Base-by-base conservation (phyloP, 495 filamentous ascomycete species). In the Sphaerosporella brunnea region DNA sequence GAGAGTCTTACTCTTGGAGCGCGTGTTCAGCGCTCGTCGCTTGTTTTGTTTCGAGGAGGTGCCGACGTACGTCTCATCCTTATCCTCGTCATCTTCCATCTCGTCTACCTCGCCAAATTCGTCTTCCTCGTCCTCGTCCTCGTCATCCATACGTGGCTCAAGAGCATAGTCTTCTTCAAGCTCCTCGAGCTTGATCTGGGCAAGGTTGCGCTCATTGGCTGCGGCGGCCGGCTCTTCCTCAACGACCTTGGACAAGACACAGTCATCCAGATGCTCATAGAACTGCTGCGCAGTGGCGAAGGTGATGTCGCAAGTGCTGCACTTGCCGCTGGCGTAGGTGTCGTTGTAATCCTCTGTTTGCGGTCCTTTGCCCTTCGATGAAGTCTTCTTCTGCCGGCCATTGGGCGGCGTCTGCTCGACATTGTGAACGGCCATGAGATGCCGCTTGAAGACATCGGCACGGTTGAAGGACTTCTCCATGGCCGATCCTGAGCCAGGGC, bases 191-290 rank as follows among this genome's bases (percentile, higher is more conserved):
- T 52, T 61, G 39, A 61, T 50, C 11, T 45, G 34, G 11, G 71
- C 75, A 23, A 99, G 72, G 15, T 80, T 74, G 61, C 78, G 69
- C 51, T 94, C 84, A 66, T 96, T 99, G 72, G 93, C 90, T 30
- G 82, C 83, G 67, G 95, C 92, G 47, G 82, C 82, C 4, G 92
- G 92, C 60, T 96, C 90, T 61, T 92, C 84, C 65, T 94, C 86
- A 62, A 96, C 92, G 30, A 99, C 92, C 46, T 95, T 88, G 56
- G 86, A 83, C 47, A 96, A 73, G 47, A 99, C 92, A 64, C 90
- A 99, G 70, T 99, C 90, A 62, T 99, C 90, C 54, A 99, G 66
- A 73, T 99, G 90, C 70, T 99, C 90, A 64, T 96, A 96, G 65
- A 96, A 95, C 63, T 96, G 87, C 59, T 99, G 90, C 16, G 90